phyloP scores from a whole-genome alignment of 2,329 filamentous ascomycete genomes.

The Exophiala oligosperma region DNA sequence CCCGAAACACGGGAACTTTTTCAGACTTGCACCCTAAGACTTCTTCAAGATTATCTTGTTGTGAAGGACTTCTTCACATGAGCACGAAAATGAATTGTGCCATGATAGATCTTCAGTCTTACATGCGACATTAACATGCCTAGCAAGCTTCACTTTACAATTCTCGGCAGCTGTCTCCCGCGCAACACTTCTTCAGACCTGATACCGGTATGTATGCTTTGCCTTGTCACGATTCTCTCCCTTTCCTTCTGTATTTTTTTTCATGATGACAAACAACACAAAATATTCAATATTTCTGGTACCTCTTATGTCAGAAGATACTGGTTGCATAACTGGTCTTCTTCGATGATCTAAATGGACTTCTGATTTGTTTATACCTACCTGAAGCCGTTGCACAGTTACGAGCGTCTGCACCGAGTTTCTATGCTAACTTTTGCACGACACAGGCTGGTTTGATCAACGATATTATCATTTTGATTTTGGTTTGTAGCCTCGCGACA shows the following conservation, averaged over 20 bases:
- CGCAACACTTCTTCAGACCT: too few relatives aligned
- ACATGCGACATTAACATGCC: too few relatives aligned
- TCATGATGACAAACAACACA: slow-evolving; percentile 69
- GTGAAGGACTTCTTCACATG: neutral
- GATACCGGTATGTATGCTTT: neutral
- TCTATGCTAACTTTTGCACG: neutral
- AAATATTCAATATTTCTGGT: slow-evolving; percentile 74
- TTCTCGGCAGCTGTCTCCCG: too few relatives aligned
- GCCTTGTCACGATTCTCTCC: neutral
- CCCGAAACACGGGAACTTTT: too few relatives aligned
- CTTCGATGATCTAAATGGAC: slow-evolving; percentile 81
- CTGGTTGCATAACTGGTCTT: slow-evolving; percentile 41
- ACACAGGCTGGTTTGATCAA: too few relatives aligned
- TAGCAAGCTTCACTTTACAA: too few relatives aligned
- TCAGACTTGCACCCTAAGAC: neutral
- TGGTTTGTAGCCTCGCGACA: too few relatives aligned
- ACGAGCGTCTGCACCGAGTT: neutral
- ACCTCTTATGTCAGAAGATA: slow-evolving; percentile 89
- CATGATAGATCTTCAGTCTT: too few relatives aligned
- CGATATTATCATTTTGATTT: too few relatives aligned
- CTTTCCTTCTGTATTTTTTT: slow-evolving; percentile 22
- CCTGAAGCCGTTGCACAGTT: neutral
- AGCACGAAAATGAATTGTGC: too few relatives aligned
- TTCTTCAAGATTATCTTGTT: neutral
- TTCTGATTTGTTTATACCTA: slow-evolving; percentile 61